Conservation (phyloP, 495 filamentous ascomycete species). For the Xylaria grammica region DNA sequence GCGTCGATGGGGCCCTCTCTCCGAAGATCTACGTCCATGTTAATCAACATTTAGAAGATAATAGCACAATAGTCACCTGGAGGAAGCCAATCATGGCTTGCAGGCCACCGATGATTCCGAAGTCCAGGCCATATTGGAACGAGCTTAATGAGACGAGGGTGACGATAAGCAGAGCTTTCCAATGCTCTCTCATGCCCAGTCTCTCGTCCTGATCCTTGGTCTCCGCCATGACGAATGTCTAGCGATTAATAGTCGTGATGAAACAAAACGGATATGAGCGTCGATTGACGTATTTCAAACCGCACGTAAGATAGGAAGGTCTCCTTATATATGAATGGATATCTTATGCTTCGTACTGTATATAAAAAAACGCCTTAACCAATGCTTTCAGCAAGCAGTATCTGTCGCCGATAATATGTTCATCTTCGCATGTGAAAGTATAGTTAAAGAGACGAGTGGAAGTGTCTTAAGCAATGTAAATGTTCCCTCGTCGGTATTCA, state of each 20-base stretch:
- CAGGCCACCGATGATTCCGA: constrained; percentile 64
- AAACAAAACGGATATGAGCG: too few relatives aligned
- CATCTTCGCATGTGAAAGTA: not conserved
- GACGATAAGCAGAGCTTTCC: constrained; percentile 49
- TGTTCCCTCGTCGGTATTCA: not conserved
- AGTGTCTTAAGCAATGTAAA: too few relatives aligned
- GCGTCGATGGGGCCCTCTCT: constrained; percentile 43
- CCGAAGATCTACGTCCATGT: constrained; percentile 44
- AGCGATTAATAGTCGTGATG: too few relatives aligned
- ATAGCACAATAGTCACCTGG: constrained; percentile 36
- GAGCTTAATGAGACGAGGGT: constrained; percentile 56
- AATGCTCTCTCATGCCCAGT: constrained; percentile 41
- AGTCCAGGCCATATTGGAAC: constrained; percentile 69
- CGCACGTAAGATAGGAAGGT: too few relatives aligned
- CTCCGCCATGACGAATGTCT: constrained; percentile 26
- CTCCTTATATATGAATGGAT: too few relatives aligned
- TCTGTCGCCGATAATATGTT: too few relatives aligned
- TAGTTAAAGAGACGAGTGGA: not conserved
- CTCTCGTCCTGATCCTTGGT: constrained; percentile 28
- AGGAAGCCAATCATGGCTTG: constrained; percentile 69
- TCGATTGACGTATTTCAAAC: too few relatives aligned
- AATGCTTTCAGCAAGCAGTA: too few relatives aligned
- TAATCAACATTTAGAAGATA: constrained; percentile 16
- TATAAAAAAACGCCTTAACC: too few relatives aligned
- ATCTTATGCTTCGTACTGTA: too few relatives aligned